phyloP scores from a whole-genome alignment of 495 filamentous ascomycete genomes.

The Extremus antarcticus region DNA sequence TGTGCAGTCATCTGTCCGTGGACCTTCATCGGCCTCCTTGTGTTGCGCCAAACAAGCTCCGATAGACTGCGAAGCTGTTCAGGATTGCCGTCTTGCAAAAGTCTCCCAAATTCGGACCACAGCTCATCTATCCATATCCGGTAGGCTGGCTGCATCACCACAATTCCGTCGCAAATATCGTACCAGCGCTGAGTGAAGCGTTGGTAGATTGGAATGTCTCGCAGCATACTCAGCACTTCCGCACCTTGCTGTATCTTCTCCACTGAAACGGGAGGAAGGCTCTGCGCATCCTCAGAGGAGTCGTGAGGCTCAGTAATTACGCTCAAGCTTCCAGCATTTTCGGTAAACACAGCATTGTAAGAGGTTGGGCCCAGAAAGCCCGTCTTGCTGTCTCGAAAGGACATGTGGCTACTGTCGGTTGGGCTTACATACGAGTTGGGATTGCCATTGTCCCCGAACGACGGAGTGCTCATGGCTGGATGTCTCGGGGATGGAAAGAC shows the following conservation, averaged over 20 bases:
- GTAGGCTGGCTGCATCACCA: conserved; percentile 26
- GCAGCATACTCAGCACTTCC: conserved; percentile 22
- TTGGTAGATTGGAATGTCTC: conserved; percentile 23
- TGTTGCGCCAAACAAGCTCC: conserved; percentile 27
- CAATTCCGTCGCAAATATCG: conserved; percentile 21
- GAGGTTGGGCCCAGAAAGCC: conserved; percentile 21
- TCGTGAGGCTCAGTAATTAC: conserved; percentile 3
- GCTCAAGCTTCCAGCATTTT: conserved; percentile 11
- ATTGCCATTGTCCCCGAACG: not conserved
- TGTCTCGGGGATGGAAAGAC: not conserved
- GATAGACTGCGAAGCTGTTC: conserved; percentile 22
- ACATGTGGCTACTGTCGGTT: conserved; percentile 5
- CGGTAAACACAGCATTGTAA: conserved; percentile 19
- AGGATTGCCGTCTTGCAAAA: conserved; percentile 18
- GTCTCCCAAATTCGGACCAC: conserved; percentile 23
- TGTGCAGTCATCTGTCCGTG: conserved; percentile 22
- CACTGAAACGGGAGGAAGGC: conserved; percentile 9
- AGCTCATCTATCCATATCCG: conserved; percentile 26
- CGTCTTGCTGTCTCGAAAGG: conserved; percentile 14
- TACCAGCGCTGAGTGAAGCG: conserved; percentile 27
- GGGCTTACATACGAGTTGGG: conserved; percentile 6
- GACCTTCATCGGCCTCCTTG: conserved; percentile 18
- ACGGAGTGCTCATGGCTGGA: not conserved
- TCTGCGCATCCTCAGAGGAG: conserved; percentile 3
- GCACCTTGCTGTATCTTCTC: conserved; percentile 26